Conservation (phyloP, 306 rosid species). For the Prunus kanzakura region DNA sequence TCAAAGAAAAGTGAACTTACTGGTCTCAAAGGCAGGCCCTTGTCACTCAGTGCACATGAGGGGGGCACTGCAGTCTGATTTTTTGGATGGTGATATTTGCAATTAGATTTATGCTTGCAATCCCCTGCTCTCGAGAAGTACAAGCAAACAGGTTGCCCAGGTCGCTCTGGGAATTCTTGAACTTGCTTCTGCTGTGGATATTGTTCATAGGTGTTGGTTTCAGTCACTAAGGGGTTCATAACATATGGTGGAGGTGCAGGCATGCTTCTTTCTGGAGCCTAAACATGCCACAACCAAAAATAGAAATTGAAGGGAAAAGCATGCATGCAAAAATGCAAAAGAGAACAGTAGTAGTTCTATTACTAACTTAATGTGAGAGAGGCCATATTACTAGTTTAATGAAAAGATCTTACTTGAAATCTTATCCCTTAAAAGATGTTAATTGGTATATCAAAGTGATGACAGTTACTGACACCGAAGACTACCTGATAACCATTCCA, state of each 20-base stretch:
- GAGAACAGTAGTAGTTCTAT: neutral
- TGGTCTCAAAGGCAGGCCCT: constrained; percentile 92
- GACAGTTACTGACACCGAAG: neutral
- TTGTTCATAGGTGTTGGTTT: constrained; percentile 49
- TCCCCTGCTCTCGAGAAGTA: constrained; percentile 78
- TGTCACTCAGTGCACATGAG: constrained; percentile 64
- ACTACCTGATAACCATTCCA: constrained; percentile 90
- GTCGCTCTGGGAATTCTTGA: constrained; percentile 80
- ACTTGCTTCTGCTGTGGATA: constrained; percentile 42
- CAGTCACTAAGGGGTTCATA: constrained; percentile 52
- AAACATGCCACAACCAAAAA: constrained; percentile 22
- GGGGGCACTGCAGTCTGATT: constrained; percentile 41
- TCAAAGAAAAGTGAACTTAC: neutral
- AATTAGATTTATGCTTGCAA: constrained; percentile 74
- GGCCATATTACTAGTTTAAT: no score
- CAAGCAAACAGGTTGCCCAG: constrained; percentile 88
- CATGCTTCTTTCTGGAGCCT: constrained; percentile 65
- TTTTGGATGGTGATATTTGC: constrained; percentile 95
- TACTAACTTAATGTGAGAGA: no score
- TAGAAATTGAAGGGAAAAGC: neutral
- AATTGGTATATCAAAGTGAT: neutral
- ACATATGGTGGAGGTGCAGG: constrained; percentile 54
- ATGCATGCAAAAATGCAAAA: neutral
- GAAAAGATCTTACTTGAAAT: neutral
- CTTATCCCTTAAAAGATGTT: neutral